phyloP scores from a whole-genome alignment of 192 early-diverging fungal species.

The Pilobolus umbonatus region DNA sequence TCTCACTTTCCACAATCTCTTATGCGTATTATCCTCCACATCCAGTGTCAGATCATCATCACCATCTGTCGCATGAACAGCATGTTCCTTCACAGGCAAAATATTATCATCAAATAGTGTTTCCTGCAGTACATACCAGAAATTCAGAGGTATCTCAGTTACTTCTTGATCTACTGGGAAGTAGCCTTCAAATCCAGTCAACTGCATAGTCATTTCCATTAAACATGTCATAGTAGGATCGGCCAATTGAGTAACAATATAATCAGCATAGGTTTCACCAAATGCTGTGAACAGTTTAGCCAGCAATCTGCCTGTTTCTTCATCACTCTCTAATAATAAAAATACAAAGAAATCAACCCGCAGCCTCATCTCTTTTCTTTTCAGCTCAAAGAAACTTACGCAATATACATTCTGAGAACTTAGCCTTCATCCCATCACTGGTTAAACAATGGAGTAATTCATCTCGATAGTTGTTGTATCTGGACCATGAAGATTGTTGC shows the following conservation, averaged over 20 bases:
- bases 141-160: conserved; percentile 64
- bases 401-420: conserved; percentile 38
- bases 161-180: conserved; percentile 64
- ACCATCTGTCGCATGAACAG: background rate
- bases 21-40: background rate
- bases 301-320: conserved; percentile 37
- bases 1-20: background rate
- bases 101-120: conserved; percentile 50
- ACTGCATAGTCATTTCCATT: conserved; percentile 54
- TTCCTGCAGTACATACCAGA: conserved; percentile 74
- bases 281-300: conserved; percentile 49
- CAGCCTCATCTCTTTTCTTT: no score
- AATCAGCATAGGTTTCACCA: conserved; percentile 55
- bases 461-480: conserved; percentile 38
- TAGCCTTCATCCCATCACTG: conserved; percentile 40
- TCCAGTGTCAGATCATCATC: no score
- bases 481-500: conserved; percentile 32
- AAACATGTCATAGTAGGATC: conserved; percentile 39
- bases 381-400: no score
- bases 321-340: conserved; percentile 41
- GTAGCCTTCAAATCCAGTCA: conserved; percentile 66
- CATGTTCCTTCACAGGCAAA: conserved; percentile 20
- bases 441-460: conserved; percentile 43
- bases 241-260: conserved; percentile 40
- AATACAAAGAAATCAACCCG: no score